A percentile compares a stretch with the other conserved stretches of the same genome.
phyloP scores from a whole-genome alignment of 169 alveolate genomes.

The Fabrea salina region DNA sequence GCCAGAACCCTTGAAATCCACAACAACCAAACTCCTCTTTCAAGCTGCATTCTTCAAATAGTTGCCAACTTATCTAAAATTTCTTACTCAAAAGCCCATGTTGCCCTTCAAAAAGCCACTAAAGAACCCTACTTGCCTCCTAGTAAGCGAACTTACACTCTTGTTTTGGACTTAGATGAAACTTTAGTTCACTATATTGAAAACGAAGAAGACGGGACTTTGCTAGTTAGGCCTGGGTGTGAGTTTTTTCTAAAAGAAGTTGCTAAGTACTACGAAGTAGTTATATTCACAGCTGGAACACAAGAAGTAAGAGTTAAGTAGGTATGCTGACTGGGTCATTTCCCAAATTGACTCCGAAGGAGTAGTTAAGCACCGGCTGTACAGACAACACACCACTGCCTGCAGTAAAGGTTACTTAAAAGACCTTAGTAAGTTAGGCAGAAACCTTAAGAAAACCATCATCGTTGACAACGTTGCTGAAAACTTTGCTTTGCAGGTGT shows the following conservation, averaged over 20 bases:
- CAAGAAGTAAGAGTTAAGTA: constrained; percentile 45
- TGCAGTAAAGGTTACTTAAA: constrained; percentile 66
- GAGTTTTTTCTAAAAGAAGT: constrained; percentile 70
- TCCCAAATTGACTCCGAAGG: constrained; percentile 71
- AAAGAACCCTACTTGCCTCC: not conserved
- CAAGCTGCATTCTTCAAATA: too few species aligned
- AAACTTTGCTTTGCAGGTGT: constrained; percentile 76
- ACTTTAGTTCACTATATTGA: constrained; percentile 85
- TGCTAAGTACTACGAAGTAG: constrained; percentile 73
- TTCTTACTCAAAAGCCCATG: too few species aligned
- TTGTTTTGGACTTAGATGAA: constrained; percentile 88
- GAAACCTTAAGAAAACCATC: constrained; percentile 72
- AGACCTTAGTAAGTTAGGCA: constrained; percentile 79
- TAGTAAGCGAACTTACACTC: constrained; percentile 48
- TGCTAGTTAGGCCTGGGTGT: constrained; percentile 80
- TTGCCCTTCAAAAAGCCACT: too few species aligned
- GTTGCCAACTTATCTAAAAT: too few species aligned
- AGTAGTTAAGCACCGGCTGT: constrained; percentile 74
- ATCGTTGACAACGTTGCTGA: constrained; percentile 88
- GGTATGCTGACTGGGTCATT: constrained; percentile 86
- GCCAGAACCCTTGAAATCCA: too few species aligned
- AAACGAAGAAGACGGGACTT: constrained; percentile 74
- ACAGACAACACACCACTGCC: constrained; percentile 78
- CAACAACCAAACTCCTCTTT: too few species aligned
- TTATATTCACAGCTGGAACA: constrained; percentile 86